Base-by-base conservation (phyloP, 179 eudicot species). In the Sideroxylon spinosum region DNA sequence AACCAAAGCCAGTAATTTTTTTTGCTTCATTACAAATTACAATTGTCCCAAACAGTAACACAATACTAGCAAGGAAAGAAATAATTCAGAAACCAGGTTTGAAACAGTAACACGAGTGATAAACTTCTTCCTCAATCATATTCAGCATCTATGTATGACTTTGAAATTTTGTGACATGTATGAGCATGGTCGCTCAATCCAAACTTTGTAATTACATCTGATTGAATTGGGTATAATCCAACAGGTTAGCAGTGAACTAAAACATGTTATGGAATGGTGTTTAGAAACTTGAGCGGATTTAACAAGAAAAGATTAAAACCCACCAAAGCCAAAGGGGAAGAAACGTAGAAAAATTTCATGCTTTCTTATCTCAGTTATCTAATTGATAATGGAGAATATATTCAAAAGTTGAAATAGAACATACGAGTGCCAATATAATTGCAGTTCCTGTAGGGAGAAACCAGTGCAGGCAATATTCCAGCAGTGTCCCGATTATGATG, bases 401-500 rank as follows among this genome's bases (percentile, higher is more conserved):
- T 12, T 22, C 5, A 20, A 74, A 50, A 32, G 44, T 32, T 20
- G n/a, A 48, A 14, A 26, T 23, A 55, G 13, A 62, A 76, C 88
- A 37, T 85, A 85, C 87, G 14, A 80, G 81, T 10, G 57, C 17
- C 68, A 20, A 60, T 19, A 86, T 53, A 63, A 85, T 68, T 50
- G 85, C 82, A 14, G 86, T 55, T 70, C 84, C 88, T 66, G 89
- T 85, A 11, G 89, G 91, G 66, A 91, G 81, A 78, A 87, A 91
- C 61, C 96, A 86, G 81, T 91, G 96, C 75, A 90, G 78, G 78
- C 77, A 56, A 81, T 91, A 91, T 83, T 91, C 96, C 85, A 87
- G n/a, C 50, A 91, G 82, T 48, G 93, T 87, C 93, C 92, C 90
- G 3, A 81, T 6, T 19, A 88, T 80, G 62, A 88, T 60, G 55